Evolutionary conservation across 2,329 filamentous ascomycete genomes (phyloP), one percentile per base, ranked within the genome.

Genomic region (Talaromyces sp.): DNA sequence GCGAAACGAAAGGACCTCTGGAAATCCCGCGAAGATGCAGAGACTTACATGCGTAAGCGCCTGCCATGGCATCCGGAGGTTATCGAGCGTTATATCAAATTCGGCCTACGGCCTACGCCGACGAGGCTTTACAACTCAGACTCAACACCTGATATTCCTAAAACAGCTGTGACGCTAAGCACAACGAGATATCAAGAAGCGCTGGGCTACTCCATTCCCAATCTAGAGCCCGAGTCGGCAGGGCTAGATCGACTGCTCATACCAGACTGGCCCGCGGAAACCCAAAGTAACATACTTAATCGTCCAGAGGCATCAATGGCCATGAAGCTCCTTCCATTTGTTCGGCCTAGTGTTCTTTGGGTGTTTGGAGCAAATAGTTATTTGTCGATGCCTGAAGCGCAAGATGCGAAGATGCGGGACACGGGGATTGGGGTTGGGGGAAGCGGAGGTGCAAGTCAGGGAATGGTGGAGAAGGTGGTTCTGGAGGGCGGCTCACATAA

Each of bases 331-430:
- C 40, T 66, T 4, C 62, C 64, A 1, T 57, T 51, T 22, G 20
- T 66, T 4, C 58, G 62, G 11, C 63, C 64, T 1, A 59, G 56
- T 48, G 63, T 66, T 6, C 39, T 67, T 0, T 67, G 58, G 52
- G 52, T 63, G 1, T 67, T 58, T 46, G 62, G 58, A 1, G 51
- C 39, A 0, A 27, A 47, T 11, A 65, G 60, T 17, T 57, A 47
- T 41, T 32, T 64, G 2, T 60, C 58, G 13, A 17, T 33, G 7
- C 46, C 42, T 2, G 50, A 45, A 8, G 32, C 47, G 11, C 60
- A 64, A 39, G 57, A 62, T 5, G 14, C 33, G 3, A 65, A 63
- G 32, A 32, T 65, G 37, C 37, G 33, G 3, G 30, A 11, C 4
- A 65, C 64, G 1, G 65, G 63, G 1, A 57, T 52, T 0, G 63